Percentiles rank a stretch among this genome's conserved stretches.
Evolutionary conservation across 495 filamentous ascomycete species (phyloP).

Genomic region (Aspergillus funiculosus): DNA sequence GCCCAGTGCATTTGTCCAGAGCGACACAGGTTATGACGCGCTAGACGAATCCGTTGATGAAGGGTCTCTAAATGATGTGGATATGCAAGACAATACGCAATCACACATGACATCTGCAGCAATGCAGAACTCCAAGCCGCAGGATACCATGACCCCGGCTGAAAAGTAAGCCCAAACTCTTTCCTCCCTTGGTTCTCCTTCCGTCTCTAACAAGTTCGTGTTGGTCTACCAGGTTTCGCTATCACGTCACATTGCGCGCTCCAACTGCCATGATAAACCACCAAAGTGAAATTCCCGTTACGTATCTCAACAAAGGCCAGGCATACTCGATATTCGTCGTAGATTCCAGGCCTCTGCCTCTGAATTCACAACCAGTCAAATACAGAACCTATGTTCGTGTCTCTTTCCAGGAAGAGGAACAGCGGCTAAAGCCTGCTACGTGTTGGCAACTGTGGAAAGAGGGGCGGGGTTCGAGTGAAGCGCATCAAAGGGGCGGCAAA

Average conservation of each 20-base stretch:
- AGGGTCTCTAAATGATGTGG: slow-evolving; percentile 49
- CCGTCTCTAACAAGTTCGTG: neutral
- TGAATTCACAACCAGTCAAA: slow-evolving; percentile 44
- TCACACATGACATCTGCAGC: slow-evolving; percentile 26
- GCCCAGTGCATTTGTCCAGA: slow-evolving; percentile 73
- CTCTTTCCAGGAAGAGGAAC: slow-evolving; percentile 90
- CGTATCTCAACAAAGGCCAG: slow-evolving; percentile 96
- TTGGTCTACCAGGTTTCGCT: slow-evolving; percentile 70
- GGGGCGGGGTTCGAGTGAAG: slow-evolving; percentile 79
- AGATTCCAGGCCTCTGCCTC: slow-evolving; percentile 50
- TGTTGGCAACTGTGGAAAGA: slow-evolving; percentile 98
- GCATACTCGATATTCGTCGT: slow-evolving; percentile 75
- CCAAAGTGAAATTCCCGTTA: slow-evolving; percentile 81
- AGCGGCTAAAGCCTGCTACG: slow-evolving; percentile 69
- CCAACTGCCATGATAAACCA: slow-evolving; percentile 95
- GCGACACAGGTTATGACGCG: slow-evolving; percentile 68
- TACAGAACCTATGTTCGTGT: slow-evolving; percentile 87
- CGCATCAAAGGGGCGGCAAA: slow-evolving; percentile 79
- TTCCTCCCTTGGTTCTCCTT: slow-evolving; percentile 19
- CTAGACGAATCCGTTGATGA: slow-evolving; percentile 62
- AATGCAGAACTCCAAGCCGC: slow-evolving; percentile 21
- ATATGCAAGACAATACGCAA: slow-evolving; percentile 33
- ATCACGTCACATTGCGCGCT: slow-evolving; percentile 81
- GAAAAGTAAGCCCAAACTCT: slow-evolving; percentile 46
- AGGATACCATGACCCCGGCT: slow-evolving; percentile 26